Conservation (phyloP, 2,329 filamentous ascomycete genomes). For the Diaporthe eres region DNA sequence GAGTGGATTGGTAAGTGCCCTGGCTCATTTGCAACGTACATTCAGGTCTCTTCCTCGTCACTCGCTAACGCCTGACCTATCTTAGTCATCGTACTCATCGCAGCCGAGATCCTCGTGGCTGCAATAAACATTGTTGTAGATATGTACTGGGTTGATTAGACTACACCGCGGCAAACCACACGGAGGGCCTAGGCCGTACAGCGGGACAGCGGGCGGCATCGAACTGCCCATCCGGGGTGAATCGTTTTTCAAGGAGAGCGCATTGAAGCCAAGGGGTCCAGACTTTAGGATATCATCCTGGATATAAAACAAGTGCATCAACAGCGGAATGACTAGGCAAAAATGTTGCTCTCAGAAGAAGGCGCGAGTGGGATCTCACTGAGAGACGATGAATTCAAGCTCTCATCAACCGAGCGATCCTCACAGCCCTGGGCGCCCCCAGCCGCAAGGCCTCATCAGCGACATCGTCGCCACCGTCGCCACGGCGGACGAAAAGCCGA, state of each 20-base stretch:
- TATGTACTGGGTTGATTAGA: slow-evolving; percentile 71
- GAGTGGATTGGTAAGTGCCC: slow-evolving; percentile 85
- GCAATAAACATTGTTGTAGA: slow-evolving; percentile 96
- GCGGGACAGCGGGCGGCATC: not conserved
- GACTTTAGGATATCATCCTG: not conserved
- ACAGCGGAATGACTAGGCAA: not conserved
- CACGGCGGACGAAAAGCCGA: not conserved
- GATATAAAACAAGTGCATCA: not conserved
- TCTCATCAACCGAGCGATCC: not conserved
- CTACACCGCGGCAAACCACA: not conserved
- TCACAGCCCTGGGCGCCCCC: not conserved
- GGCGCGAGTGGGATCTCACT: not conserved
- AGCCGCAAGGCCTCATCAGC: not conserved
- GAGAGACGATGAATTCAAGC: not conserved
- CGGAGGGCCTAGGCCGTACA: not conserved
- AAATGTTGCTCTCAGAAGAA: not conserved
- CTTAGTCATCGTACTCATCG: slow-evolving; percentile 92
- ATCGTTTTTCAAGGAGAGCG: not conserved
- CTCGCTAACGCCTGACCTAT: not conserved
- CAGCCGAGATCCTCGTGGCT: slow-evolving; percentile 93
- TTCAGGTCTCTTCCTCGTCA: not conserved
- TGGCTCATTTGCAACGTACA: not conserved
- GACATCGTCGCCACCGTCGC: not conserved
- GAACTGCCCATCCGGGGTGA: not conserved
- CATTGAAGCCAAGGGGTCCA: not conserved